These are phyloP conservation scores for Cutaneotrichosporon dermatis DNA, from an alignment of 1,284 basidiomycete species.

Conservation along the genomic window DNA sequence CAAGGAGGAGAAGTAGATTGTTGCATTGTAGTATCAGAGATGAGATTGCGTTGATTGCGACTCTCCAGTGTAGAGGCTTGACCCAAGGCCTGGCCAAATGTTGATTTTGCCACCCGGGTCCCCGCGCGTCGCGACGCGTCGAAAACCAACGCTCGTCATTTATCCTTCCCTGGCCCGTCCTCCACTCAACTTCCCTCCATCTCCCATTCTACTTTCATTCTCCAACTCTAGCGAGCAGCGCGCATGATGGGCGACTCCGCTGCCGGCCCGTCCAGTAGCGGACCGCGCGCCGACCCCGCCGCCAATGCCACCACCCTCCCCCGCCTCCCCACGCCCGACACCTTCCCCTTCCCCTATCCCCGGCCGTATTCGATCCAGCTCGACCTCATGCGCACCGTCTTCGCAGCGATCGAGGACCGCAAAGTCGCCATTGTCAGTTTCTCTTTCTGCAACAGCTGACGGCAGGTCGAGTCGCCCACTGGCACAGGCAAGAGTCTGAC, in stretches of 20 bases:
- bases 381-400: constrained; percentile 83
- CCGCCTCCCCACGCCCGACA: constrained; percentile 55
- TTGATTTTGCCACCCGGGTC: constrained; percentile 8
- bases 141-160: not conserved
- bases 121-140: constrained; percentile 9
- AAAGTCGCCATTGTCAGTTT: constrained; percentile 63
- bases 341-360: constrained; percentile 74
- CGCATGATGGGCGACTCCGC: not conserved
- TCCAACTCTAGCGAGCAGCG: not conserved
- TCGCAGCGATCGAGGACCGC: constrained; percentile 66
- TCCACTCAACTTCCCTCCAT: not conserved
- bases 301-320: not conserved
- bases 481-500: constrained; percentile 89
- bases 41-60: no score
- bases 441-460: no score
- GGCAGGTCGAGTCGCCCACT: constrained; percentile 69
- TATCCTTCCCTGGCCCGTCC: not conserved
- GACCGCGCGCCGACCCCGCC: not conserved
- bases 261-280: not conserved
- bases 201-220: not conserved
- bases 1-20: constrained; percentile 54
- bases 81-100: no score
- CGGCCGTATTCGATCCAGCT: constrained; percentile 82
- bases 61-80: not conserved
- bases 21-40: constrained; percentile 4